Base-by-base conservation (phyloP, 2,329 filamentous ascomycete genomes). In the Calycina herbarum region DNA sequence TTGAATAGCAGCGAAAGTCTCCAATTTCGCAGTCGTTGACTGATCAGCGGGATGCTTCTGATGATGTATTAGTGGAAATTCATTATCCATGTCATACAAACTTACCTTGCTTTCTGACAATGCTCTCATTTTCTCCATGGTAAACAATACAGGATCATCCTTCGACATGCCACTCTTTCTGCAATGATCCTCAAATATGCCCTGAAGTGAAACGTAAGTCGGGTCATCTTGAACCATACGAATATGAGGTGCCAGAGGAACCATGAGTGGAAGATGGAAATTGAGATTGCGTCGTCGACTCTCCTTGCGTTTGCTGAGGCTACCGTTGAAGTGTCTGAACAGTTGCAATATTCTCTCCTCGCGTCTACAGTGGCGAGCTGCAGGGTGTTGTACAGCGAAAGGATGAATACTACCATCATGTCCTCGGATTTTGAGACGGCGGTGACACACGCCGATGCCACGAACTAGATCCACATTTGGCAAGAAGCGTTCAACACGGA, bases 391-490 rank as follows among this genome's bases (percentile, higher is more conserved):
- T 42, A 99, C 93, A 2, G 94, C 94, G 79, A 97, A 99, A 7
- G 93, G 86, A 82, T 99, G 95, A n/a, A 97, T 82, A 75, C 94
- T 98, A 71, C 96, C 95, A 78, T 99, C 96, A 76, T 98, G 94
- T 17, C 95, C 96, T 70, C 96, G 91, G 76, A 99, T 98, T 81
- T 93, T 97, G 72, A 99, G 85, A 58, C 96, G 87, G 38, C 95
- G 88, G 78, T 98, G 94, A 61, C 94, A 98, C 35, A 94, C 90
- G 63, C 93, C 93, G 72, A 96, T 93, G 10, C 90, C 92, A 64
- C 95, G 89, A 54, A 99, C 92, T 62, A 98, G 84, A 72, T 99
- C 94, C 24, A 99, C 93, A 70, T 95, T 92, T 10, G 96, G 94
- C 73, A 99, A 80, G 86, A 99, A 99, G 29, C 94, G 90, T 77